Evolutionary conservation across 495 filamentous ascomycete species (phyloP).

Genomic region (Trichoderma orchidacearum): DNA sequence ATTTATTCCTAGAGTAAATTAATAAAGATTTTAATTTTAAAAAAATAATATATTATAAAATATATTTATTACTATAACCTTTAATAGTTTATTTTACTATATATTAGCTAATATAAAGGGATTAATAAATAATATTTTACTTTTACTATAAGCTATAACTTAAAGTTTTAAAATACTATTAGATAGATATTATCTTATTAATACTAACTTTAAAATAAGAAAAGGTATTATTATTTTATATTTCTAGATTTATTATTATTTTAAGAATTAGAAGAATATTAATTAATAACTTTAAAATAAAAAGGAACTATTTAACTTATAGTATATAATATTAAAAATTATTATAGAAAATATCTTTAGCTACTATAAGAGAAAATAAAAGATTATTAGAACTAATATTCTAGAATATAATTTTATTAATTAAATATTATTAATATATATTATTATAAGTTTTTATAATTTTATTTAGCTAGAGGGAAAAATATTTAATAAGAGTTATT

Average conservation of each 20-base stretch:
- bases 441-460: background rate
- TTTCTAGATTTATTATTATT: background rate
- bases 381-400: background rate
- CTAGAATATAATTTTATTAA: background rate
- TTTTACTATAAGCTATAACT: background rate
- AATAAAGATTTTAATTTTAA: background rate
- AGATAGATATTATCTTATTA: background rate
- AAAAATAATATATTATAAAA: slow-evolving; percentile 2
- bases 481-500: background rate
- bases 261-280: background rate
- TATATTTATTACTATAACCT: background rate
- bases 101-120: background rate
- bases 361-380: background rate
- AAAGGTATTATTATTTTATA: background rate
- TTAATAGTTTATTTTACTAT: slow-evolving; percentile 3
- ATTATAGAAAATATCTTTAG: background rate
- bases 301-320: background rate
- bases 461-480: background rate
- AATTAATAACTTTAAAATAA: background rate
- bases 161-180: background rate
- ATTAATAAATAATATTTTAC: background rate
- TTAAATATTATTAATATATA: background rate
- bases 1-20: background rate
- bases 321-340: background rate
- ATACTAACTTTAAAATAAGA: background rate